Evolutionary conservation across 768 basidiomycete genomes (phyloP).

Genomic region (Mycena olivaceomarginata): DNA sequence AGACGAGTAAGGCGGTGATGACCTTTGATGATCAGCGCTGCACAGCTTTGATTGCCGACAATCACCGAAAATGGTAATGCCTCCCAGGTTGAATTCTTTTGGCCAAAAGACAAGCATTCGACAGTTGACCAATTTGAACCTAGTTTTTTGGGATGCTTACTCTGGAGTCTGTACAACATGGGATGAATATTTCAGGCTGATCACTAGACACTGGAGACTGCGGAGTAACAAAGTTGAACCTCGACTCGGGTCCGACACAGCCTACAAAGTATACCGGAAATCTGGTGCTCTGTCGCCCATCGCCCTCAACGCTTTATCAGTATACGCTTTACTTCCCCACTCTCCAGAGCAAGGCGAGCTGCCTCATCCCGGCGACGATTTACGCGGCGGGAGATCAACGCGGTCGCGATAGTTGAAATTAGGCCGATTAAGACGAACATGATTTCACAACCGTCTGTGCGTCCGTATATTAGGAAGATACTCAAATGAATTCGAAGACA

Average conservation of each 20-base stretch:
- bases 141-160: too few species aligned
- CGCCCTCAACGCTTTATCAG: constrained; percentile 58
- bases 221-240: too few species aligned
- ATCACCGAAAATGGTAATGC: too few species aligned
- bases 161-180: too few species aligned
- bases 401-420: constrained; percentile 66
- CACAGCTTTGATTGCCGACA: too few species aligned
- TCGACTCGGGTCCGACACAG: neutral
- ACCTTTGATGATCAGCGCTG: neutral
- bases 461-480: neutral
- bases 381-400: constrained; percentile 70
- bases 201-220: too few species aligned
- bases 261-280: constrained; percentile 72
- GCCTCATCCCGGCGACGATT: constrained; percentile 70
- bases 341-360: constrained; percentile 51
- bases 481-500: constrained; percentile 32
- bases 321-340: constrained; percentile 58
- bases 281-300: constrained; percentile 79
- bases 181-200: too few species aligned
- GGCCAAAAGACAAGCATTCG: too few species aligned
- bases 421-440: constrained; percentile 83
- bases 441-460: constrained; percentile 74
- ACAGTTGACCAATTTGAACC: too few species aligned
- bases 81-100: too few species aligned
- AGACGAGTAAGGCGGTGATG: neutral